phyloP scores from a whole-genome alignment of 2,329 filamentous ascomycete species.

The Fusarium burgessii region DNA sequence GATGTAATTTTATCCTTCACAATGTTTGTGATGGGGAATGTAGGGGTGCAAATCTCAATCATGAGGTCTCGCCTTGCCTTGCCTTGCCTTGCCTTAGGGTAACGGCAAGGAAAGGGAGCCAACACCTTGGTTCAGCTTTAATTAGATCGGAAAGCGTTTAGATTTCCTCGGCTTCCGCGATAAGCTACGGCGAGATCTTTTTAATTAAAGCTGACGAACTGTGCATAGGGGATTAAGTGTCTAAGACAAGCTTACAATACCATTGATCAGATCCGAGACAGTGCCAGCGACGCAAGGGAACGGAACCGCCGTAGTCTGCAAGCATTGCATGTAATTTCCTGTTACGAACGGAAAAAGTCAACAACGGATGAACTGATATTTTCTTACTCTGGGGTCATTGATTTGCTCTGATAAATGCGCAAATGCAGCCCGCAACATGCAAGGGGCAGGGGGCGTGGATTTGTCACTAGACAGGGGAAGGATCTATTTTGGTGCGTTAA shows the following conservation, averaged over 20 bases:
- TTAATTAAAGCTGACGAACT: slow-evolving; percentile 10
- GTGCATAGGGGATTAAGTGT: slow-evolving; percentile 7
- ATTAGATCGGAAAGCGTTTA: background rate
- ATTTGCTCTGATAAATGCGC: background rate
- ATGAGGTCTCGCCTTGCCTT: background rate
- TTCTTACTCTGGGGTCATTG: background rate
- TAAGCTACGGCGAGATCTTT: slow-evolving; percentile 7
- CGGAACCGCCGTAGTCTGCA: background rate
- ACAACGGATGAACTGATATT: slow-evolving; percentile 22
- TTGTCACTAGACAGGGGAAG: background rate
- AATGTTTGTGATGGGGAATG: background rate
- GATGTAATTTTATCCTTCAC: background rate
- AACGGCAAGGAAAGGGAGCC: background rate
- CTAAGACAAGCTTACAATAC: slow-evolving; percentile 17
- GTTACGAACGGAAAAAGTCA: slow-evolving; percentile 3
- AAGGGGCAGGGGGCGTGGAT: background rate
- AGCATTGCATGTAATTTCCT: slow-evolving; percentile 6
- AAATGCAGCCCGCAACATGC: background rate
- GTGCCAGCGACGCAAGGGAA: slow-evolving; percentile 1
- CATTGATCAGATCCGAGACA: slow-evolving; percentile 7
- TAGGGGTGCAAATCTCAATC: slow-evolving; percentile 1
- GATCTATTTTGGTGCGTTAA: slow-evolving; percentile 6
- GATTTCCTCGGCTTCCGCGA: slow-evolving; percentile 3
- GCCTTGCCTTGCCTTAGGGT: too few species aligned
- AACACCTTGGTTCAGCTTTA: background rate